Percentiles rank a stretch among this genome's conserved stretches.
These are phyloP conservation scores for Vishniacozyma victoriae DNA, from an alignment of 768 basidiomycete genomes.

Conservation along the genomic window DNA sequence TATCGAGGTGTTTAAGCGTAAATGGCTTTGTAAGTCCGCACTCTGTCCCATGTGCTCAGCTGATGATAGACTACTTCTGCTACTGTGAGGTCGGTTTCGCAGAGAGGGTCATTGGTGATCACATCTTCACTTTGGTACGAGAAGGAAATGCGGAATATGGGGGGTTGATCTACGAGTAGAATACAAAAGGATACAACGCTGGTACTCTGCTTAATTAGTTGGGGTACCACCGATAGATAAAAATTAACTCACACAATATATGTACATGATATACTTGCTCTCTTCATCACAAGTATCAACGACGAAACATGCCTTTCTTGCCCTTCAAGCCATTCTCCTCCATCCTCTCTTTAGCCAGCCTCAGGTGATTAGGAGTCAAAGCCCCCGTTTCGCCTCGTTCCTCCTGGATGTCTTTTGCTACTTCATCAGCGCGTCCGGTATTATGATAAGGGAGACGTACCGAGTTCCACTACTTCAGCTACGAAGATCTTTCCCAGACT, in stretches of 20 bases:
- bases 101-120: slow-evolving; percentile 61
- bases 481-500: slow-evolving; percentile 40
- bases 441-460: slow-evolving; percentile 12
- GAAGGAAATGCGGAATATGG: slow-evolving; percentile 61
- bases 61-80: slow-evolving; percentile 52
- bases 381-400: slow-evolving; percentile 14
- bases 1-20: slow-evolving; percentile 67
- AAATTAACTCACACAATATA: no score
- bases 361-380: slow-evolving; percentile 32
- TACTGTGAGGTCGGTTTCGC: slow-evolving; percentile 73
- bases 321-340: slow-evolving; percentile 28
- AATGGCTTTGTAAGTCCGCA: slow-evolving; percentile 52
- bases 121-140: slow-evolving; percentile 44
- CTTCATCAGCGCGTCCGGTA: neutral
- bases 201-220: neutral
- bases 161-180: slow-evolving; percentile 48
- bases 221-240: no score
- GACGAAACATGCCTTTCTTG: slow-evolving; percentile 1
- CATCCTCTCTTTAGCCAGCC: slow-evolving; percentile 18
- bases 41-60: neutral
- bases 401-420: neutral
- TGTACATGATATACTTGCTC: no score
- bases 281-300: no score
- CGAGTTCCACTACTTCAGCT: slow-evolving; percentile 36
- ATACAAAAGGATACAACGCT: neutral